Base-by-base conservation (phyloP, 2,329 filamentous ascomycete species). In the Colletotrichum acutatum region DNA sequence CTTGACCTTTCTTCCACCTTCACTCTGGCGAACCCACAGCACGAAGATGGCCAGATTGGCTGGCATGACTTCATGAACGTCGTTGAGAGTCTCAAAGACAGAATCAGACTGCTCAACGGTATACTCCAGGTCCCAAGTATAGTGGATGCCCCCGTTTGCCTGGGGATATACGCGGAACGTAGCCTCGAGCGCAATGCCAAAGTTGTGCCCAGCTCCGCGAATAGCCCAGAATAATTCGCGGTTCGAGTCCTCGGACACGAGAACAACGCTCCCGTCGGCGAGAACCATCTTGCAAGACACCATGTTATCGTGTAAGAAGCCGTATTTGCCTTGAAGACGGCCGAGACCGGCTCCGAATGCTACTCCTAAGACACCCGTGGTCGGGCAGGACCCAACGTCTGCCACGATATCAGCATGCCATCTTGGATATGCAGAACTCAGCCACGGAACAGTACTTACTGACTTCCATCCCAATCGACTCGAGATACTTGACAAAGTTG, bases 181-280 rank as follows among this genome's bases (percentile, higher is more conserved):
- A 16, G 85, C 82, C 73, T 82, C 85, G 67, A 85, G 76, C 46
- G 88, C 82, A 60, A 89, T 83, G 53, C 87, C 86, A 74, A 88
- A 84, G 74, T 88, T 88, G 19, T 83, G 85, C 1, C 85, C 86
- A 1, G 86, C 87, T 22, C 87, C 87, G 77, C 81, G 85, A 0
- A 88, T 76, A 16, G 84, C 86, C 86, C 85, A 88, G 76, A 87
- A 80, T 0, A 88, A 76, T 71, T 88, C 85, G 2, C 73, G 19
- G 49, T 82, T 75, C 42, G 77, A 76, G 4, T 66, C 68, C 2
- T 66, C 26, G 14, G 76, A 79, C 8, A 80, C 78, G 19, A 71
- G 76, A 19, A 76, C 64, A 1, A 76, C 74, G 7, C 66, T 70
- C 1, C 79, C 78, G 46, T 77, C 76, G 22, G 79, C 73, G 3